Conservation (phyloP, 345 rosid genomes). For the Bretschneidera sinensis region DNA sequence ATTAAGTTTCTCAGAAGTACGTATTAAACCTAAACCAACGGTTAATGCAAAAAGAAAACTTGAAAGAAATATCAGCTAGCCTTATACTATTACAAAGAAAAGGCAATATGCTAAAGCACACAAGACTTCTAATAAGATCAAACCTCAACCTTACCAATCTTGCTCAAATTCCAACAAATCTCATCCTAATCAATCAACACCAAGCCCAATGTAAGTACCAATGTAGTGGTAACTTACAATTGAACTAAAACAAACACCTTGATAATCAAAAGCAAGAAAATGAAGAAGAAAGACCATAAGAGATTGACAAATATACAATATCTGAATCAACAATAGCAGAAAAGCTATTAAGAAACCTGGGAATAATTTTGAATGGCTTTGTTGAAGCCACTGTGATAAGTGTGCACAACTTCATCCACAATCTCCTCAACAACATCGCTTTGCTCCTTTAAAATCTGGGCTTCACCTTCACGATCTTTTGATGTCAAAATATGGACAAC, state of each 20-base stretch:
- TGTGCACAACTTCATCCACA: slow-evolving; percentile 98
- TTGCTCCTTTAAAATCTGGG: slow-evolving; percentile 72
- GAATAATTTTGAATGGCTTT: slow-evolving; percentile 99
- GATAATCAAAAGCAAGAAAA: slow-evolving; percentile 3
- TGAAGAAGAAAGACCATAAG: too few species aligned
- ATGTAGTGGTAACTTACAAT: slow-evolving; percentile 1
- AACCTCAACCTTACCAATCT: background rate
- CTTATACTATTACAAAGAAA: too few species aligned
- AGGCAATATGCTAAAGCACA: background rate
- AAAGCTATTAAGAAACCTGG: slow-evolving; percentile 52
- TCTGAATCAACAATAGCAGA: slow-evolving; percentile 4
- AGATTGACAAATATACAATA: slow-evolving; percentile 8
- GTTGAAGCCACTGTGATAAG: slow-evolving; percentile 96
- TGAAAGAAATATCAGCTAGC: too few species aligned
- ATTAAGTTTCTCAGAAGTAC: too few species aligned
- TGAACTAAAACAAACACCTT: slow-evolving; percentile 5
- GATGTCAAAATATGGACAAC: slow-evolving; percentile 95
- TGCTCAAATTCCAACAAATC: background rate
- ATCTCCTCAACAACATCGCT: slow-evolving; percentile 95
- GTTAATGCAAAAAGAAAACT: too few species aligned
- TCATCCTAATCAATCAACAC: background rate
- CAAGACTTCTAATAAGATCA: background rate
- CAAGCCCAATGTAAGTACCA: background rate
- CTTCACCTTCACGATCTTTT: slow-evolving; percentile 85
- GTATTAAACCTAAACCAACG: too few species aligned